Base-by-base conservation (phyloP, 1,284 basidiomycete species). In the Amylostereum areolatum region DNA sequence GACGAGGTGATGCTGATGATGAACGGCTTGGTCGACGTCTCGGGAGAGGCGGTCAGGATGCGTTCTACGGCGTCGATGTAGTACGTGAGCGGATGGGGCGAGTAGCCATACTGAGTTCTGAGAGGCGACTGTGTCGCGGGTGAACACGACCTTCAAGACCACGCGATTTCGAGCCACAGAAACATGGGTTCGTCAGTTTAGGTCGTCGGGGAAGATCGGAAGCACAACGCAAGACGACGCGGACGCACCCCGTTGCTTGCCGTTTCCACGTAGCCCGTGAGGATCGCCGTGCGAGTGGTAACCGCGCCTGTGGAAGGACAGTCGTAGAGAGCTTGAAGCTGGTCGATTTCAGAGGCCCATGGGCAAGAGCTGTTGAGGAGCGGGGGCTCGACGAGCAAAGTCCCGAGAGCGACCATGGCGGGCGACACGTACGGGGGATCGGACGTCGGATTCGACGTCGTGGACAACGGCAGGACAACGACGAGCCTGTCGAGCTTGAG, bases 81-180 rank as follows among this genome's bases (percentile, higher is more conserved):
- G 28, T 63, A 59, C 9, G 70, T 60, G 30, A 92, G 71, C 3
- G 85, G 79, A 58, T 83, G 71, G 0, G 89, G 89, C 7, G 85
- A 89, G 66, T 90, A 92, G 27, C 87, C 88, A 61, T 86, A 91
- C 1, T n/a, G 83, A 85, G 61, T 92, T 91, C 51, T 89, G 59
- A 8, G 86, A 81, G 12, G 84, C 74, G 25, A 72, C 58, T 3
- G 70, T 62, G 12, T 69, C 66, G 24, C 64, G 66, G 29, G 75
- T 56, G 56, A 87, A 85, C 11, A 74, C 77, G 35, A 85, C 83
- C 83, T 88, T 51, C 33, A 37, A 41, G 30, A 5, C 30, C n/a
- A 52, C 49, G n/a, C n/a, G n/a, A n/a, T n/a, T n/a, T n/a, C n/a
- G n/a, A n/a, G n/a, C n/a, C n/a, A n/a, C 10, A 39, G 33, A 25